phyloP scores from a whole-genome alignment of 306 rosid species.

The Senna tora region DNA sequence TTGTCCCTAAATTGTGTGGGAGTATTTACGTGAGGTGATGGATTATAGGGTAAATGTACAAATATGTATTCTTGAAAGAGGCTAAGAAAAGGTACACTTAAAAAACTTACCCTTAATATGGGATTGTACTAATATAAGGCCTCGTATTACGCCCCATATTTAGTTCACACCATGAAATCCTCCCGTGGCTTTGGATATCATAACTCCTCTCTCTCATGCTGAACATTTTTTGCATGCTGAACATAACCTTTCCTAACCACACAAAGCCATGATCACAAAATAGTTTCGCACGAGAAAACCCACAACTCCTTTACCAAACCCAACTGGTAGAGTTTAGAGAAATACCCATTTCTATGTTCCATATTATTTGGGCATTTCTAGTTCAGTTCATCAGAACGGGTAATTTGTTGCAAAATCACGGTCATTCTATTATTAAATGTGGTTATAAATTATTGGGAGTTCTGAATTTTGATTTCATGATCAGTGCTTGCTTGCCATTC shows the following conservation, averaged over 20 bases:
- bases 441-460: background rate
- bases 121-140: background rate
- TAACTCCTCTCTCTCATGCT: conserved; percentile 50
- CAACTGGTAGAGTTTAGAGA: background rate
- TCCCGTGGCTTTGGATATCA: conserved; percentile 34
- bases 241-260: conserved; percentile 40
- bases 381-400: background rate
- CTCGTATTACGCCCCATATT: background rate
- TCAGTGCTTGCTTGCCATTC: background rate
- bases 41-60: background rate
- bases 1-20: background rate
- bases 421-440: background rate
- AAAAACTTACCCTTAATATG: background rate
- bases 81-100: background rate
- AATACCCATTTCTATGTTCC: background rate
- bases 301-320: background rate
- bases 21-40: background rate
- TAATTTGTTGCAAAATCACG: background rate
- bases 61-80: background rate
- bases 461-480: background rate
- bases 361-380: background rate
- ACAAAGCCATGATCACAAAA: conserved; percentile 47
- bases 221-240: conserved; percentile 31
- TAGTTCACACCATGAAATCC: conserved; percentile 30
- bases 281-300: conserved; percentile 33